These are phyloP conservation scores for Macroventuria anomochaeta DNA, from an alignment of 2,329 filamentous ascomycete species.

Conservation along the genomic window DNA sequence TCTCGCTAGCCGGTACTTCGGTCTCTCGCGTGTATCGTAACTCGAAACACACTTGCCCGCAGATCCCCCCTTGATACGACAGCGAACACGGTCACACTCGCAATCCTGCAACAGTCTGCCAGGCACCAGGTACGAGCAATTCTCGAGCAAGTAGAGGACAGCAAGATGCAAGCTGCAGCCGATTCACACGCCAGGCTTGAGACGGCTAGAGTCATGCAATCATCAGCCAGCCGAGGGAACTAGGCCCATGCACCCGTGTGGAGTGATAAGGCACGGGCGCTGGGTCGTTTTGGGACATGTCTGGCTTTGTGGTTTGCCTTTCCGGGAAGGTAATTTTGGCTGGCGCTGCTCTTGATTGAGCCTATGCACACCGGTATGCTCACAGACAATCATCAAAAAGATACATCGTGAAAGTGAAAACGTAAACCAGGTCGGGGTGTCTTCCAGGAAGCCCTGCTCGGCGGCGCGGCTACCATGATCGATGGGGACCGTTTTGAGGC, in stretches of 20 bases:
- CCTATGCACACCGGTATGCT: neutral
- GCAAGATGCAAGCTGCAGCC: neutral
- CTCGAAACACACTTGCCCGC: conserved; percentile 11
- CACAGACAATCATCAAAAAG: neutral
- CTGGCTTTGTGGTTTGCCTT: neutral
- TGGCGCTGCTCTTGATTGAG: neutral
- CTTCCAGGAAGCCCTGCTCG: conserved; percentile 5
- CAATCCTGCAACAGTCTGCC: neutral
- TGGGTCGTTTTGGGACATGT: neutral
- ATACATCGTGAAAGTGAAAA: neutral
- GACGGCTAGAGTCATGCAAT: conserved; percentile 5
- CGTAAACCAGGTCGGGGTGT: neutral
- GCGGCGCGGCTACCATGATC: conserved; percentile 7
- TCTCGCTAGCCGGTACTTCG: neutral
- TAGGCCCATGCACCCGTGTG: conserved; percentile 10
- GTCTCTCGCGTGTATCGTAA: conserved; percentile 13
- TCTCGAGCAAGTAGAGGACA: neutral
- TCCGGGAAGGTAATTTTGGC: neutral
- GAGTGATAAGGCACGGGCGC: conserved; percentile 11
- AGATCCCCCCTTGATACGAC: conserved; percentile 4
- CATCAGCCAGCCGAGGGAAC: conserved; percentile 4
- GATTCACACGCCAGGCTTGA: neutral
- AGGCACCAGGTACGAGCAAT: conserved; percentile 10
- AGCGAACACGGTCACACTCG: neutral
- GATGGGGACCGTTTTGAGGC: conserved; percentile 13